Evolutionary conservation across 2,329 filamentous ascomycete genomes (phyloP).

Genomic region (Penicillium aurantiogriseum): DNA sequence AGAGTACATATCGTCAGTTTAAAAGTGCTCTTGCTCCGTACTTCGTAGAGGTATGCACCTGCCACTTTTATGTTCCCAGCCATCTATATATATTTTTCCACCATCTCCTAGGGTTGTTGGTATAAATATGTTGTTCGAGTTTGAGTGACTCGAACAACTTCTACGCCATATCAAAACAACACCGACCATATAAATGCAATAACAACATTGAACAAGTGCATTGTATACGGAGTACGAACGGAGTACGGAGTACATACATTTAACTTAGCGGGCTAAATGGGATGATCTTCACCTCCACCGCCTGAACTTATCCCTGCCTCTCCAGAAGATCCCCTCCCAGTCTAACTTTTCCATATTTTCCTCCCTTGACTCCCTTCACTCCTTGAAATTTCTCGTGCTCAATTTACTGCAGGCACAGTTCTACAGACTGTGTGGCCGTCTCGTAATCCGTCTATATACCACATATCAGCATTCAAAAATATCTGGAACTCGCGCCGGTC

Average conservation of each 20-base stretch:
- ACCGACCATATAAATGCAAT: background rate
- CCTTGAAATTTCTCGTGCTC: background rate
- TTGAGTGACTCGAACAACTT: background rate
- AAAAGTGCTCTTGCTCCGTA: background rate
- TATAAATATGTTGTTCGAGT: background rate
- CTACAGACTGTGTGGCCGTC: background rate
- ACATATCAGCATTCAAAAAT: constrained; percentile 6
- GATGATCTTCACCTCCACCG: constrained; percentile 25
- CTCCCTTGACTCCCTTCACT: background rate
- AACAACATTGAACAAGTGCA: background rate
- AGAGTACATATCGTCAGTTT: background rate
- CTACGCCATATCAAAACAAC: background rate
- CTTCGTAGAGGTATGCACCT: background rate
- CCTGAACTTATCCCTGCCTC: constrained; percentile 25
- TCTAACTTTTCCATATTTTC: constrained; percentile 3
- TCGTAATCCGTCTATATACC: background rate
- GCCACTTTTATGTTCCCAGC: background rate
- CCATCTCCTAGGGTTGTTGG: background rate
- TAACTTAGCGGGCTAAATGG: background rate
- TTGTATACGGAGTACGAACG: background rate
- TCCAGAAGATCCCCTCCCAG: constrained; percentile 10
- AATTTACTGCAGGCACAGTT: background rate
- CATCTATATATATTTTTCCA: background rate
- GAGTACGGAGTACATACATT: background rate
- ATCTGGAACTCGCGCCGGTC: constrained; percentile 21